These are phyloP conservation scores for Coprinopsis cinerea DNA, from an alignment of 768 basidiomycete genomes.

Conservation along the genomic window DNA sequence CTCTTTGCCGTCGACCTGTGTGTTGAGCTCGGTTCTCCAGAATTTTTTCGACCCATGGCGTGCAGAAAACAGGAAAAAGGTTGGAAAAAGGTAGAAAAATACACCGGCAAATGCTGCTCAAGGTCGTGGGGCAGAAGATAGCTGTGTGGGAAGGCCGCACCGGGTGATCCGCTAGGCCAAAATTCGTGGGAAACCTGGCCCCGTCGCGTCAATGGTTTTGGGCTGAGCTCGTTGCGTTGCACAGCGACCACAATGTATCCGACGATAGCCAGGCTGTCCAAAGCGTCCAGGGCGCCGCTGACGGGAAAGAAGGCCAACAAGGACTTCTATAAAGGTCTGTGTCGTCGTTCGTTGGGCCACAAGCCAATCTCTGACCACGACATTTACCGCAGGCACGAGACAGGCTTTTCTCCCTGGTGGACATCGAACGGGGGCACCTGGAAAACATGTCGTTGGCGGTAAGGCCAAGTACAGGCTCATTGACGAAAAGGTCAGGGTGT, in stretches of 20 bases:
- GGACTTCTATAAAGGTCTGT: slow-evolving; percentile 92
- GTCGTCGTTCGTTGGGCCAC: background rate
- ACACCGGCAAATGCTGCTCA: background rate
- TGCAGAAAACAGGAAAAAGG: background rate
- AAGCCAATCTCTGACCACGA: background rate
- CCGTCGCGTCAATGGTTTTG: slow-evolving; percentile 1
- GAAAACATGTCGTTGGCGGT: slow-evolving; percentile 73
- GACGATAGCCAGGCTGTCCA: slow-evolving; percentile 63
- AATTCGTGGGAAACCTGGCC: slow-evolving; percentile 3
- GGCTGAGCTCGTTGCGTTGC: slow-evolving; percentile 10
- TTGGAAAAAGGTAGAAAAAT: background rate
- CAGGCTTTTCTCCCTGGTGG: slow-evolving; percentile 82
- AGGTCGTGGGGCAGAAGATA: background rate
- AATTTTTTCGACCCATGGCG: slow-evolving; percentile 18
- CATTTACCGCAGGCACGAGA: slow-evolving; percentile 54
- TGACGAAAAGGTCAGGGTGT: slow-evolving; percentile 80
- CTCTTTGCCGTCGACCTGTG: background rate
- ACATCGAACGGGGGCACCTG: slow-evolving; percentile 82
- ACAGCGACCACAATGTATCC: slow-evolving; percentile 49
- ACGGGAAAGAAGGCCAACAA: slow-evolving; percentile 90
- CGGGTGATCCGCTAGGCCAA: background rate
- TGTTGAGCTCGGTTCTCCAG: background rate
- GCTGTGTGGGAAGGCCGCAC: background rate
- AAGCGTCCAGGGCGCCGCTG: slow-evolving; percentile 78
- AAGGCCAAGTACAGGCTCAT: slow-evolving; percentile 76